Base-by-base conservation (phyloP, 108 stramenopile species). In the Schizochytrium sp. region DNA sequence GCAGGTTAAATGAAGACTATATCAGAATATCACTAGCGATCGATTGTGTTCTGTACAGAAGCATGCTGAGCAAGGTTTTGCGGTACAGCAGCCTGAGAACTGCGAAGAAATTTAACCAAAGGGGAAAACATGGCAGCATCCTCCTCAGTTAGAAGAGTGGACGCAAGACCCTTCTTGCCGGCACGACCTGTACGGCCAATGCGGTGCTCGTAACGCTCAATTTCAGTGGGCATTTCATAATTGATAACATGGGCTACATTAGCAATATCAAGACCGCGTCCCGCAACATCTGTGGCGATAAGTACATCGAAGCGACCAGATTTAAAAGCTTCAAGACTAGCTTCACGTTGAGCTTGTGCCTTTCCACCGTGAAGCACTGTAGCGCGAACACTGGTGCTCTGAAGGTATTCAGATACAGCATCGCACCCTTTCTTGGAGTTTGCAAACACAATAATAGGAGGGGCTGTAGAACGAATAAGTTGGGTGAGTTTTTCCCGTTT, bases 151-250 rank as follows among this genome's bases (percentile, higher is more conserved):
- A 89, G 61, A 88, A 91, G 96, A 44, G 96, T 97, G 3, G 96
- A 96, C 4, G 99, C 98, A 17, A 96, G 56, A 15, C 99, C 99
- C 58, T 94, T 91, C 90, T 98, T 97, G 8, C 99, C 99, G 15
- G 99, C 99, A 55, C 99, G 96, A 0, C 98, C 99, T 13, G 99
- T 99, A 42, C 99, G 94, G 3, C 99, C 99, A 89, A 99, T 98
- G 40, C 99, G 92, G 92, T 98, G 98, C 88, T 93, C 96, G 93
- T 99, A 99, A 88, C 95, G 96, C 87, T 98, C 98, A 90, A 99
- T 98, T 45, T 95, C 95, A 3, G 91, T 91, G 17, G 99, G 98
- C 87, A 98, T 90, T 88, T 99, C 98, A 89, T 95, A 98, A 90
- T 99, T 99, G 93, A 99, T 95, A 46, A 98, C 96, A 91, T 97